A percentile compares a stretch with the other conserved stretches of the same genome.
Evolutionary conservation across 139 green algal species (phyloP).

Genomic region (Chara braunii): DNA sequence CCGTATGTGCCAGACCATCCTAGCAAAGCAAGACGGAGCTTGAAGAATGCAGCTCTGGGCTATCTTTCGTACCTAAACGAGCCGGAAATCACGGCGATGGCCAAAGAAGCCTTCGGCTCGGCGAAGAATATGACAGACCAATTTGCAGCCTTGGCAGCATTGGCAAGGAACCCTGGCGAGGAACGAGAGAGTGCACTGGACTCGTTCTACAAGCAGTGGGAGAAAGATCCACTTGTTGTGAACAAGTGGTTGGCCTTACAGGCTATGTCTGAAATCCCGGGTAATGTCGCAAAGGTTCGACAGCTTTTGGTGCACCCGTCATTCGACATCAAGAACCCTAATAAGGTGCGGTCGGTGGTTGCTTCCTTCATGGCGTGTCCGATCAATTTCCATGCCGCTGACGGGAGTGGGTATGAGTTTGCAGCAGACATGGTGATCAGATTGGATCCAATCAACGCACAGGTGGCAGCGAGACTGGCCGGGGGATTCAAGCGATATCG

Average conservation of each 20-base stretch:
- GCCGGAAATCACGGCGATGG: constrained; percentile 45
- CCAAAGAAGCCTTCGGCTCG: constrained; percentile 24
- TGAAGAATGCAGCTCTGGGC: constrained; percentile 76
- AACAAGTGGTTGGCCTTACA: constrained; percentile 55
- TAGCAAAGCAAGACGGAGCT: constrained; percentile 54
- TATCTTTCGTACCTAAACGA: constrained; percentile 67
- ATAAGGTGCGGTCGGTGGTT: constrained; percentile 63
- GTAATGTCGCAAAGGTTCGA: constrained; percentile 69
- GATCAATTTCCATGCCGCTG: constrained; percentile 89
- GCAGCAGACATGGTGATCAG: constrained; percentile 75
- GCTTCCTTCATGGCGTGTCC: constrained; percentile 48
- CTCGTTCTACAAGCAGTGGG: constrained; percentile 76
- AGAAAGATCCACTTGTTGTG: constrained; percentile 68
- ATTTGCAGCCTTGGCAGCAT: constrained; percentile 65
- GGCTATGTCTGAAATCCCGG: constrained; percentile 29
- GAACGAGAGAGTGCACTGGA: constrained; percentile 56
- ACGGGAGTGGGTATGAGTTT: constrained; percentile 91
- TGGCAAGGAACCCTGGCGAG: constrained; percentile 50
- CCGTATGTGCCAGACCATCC: constrained; percentile 51
- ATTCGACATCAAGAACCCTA: constrained; percentile 92
- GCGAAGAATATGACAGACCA: constrained; percentile 98
- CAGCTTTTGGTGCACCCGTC: constrained; percentile 68
- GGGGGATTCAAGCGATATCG: constrained; percentile 73
- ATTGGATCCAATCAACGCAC: constrained; percentile 52
- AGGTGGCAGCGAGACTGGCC: constrained; percentile 72